Percentiles rank a stretch among this genome's conserved stretches.
These are phyloP conservation scores for Gentiana straminea DNA, from an alignment of 257 asterid species.

Conservation along the genomic window DNA sequence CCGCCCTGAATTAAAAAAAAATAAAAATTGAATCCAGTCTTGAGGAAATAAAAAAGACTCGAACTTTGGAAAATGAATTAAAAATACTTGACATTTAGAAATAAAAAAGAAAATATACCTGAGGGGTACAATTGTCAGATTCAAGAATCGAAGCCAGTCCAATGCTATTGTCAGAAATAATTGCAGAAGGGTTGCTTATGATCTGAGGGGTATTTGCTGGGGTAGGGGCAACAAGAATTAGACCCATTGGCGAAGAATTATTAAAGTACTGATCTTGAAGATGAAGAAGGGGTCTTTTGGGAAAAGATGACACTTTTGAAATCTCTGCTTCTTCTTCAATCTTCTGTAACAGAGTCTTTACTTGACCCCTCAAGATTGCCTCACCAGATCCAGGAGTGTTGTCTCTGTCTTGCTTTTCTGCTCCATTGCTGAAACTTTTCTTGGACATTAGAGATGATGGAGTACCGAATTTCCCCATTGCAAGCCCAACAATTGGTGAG, in stretches of 20 bases:
- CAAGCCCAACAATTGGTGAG: constrained; percentile 94
- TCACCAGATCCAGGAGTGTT: constrained; percentile 87
- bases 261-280: constrained; percentile 24
- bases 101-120: constrained; percentile 22
- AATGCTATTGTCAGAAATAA: constrained; percentile 4
- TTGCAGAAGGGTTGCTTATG: constrained; percentile 18
- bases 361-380: constrained; percentile 87
- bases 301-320: constrained; percentile 27
- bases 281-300: constrained; percentile 34
- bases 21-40: too few species aligned
- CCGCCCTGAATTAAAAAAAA: constrained; percentile 22
- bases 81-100: neutral
- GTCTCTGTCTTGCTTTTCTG: constrained; percentile 3
- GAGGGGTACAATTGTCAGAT: constrained; percentile 32
- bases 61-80: neutral
- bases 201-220: constrained; percentile 83
- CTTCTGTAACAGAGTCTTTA: constrained; percentile 71
- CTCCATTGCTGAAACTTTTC: constrained; percentile 23
- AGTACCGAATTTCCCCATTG: constrained; percentile 54
- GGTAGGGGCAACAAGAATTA: constrained; percentile 58
- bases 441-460: constrained; percentile 75
- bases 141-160: constrained; percentile 20
- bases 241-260: constrained; percentile 40
- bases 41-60: neutral
- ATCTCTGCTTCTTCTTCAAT: constrained; percentile 81